Base-by-base conservation (phyloP, 1,284 basidiomycete genomes). In the Apiotrichum gamsii region DNA sequence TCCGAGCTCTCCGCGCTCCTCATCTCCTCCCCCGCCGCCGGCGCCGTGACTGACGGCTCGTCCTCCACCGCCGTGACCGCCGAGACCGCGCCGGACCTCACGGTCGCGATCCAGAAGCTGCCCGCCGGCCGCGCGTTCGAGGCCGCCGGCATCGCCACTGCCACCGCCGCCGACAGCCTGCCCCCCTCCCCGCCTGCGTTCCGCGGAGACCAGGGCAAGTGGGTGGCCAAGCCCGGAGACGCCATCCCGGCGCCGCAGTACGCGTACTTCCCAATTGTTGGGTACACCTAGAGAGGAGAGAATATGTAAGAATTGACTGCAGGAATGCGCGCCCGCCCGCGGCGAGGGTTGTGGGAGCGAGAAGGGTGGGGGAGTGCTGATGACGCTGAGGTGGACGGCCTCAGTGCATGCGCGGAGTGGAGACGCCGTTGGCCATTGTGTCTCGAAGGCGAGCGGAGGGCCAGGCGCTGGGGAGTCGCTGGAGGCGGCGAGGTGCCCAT, bases 181-280 rank as follows among this genome's bases (percentile, higher is more conserved):
- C 88, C 88, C 11, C 89, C 89, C 16, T 69, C 72, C 5, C 42
- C 54, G 2, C 76, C 85, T 20, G 81, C 85, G 10, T 78, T 72
- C 23, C 77, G 78, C 32, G n/a, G n/a, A n/a, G 28, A 54, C 5
- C 57, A 52, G 24, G 58, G 51, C 73, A 82, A 80, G 72, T 93
- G 89, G 89, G 72, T 74, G 28, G 83, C 87, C 10, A 72, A 81
- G 64, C 70, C 73, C 24, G 79, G 82, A 1, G 79, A 78, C 3
- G 80, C 84, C 60, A 82, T 87, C 21, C 88, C 88, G 18, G 85
- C 86, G 62, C 82, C 83, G 51, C 80, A 82, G 30, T 64, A 82
- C 61, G 76, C 84, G 11, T 90, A 90, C 72, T 91, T 86, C 76
- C 87, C 88, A 8, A 90, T 91, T 87, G 67, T 77, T 39, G 70